These are phyloP conservation scores for Streptanthus diversifolius DNA, from an alignment of 345 rosid genomes.

Conservation along the genomic window DNA sequence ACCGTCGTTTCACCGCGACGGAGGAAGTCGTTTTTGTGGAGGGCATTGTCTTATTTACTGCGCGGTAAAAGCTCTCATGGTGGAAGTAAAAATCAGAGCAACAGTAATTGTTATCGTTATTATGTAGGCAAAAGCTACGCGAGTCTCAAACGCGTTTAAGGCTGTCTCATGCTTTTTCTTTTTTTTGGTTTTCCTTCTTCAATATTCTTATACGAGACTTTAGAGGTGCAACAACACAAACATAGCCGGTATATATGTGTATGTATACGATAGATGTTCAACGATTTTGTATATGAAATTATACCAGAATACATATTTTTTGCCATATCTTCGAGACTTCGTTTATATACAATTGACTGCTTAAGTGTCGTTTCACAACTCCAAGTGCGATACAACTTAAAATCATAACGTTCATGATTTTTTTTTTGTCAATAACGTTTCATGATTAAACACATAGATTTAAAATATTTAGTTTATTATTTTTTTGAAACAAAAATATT, in stretches of 20 bases:
- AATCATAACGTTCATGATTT: no score
- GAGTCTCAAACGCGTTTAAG: conserved; percentile 38
- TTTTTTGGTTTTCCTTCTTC: not conserved
- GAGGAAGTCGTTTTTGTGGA: conserved; percentile 49
- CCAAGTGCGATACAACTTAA: not conserved
- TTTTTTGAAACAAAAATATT: no score
- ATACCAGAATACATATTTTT: conserved; percentile 8
- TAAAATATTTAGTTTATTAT: no score
- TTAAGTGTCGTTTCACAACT: not conserved
- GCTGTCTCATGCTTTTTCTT: not conserved
- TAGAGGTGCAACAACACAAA: not conserved
- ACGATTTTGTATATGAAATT: conserved; percentile 27
- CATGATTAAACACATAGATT: no score
- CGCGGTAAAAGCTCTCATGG: conserved; percentile 28
- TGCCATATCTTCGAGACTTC: not conserved
- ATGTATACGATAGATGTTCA: conserved; percentile 7
- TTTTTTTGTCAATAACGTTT: no score
- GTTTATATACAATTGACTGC: not conserved
- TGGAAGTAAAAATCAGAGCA: conserved; percentile 35
- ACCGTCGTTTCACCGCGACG: conserved; percentile 30
- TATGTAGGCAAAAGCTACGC: conserved; percentile 36
- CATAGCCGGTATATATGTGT: conserved; percentile 8
- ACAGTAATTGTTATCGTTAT: conserved; percentile 44
- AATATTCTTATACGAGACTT: not conserved
- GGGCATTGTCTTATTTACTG: conserved; percentile 39